Evolutionary conservation across 2,329 filamentous ascomycete species (phyloP).

Genomic region (Pseudocercospora macadamiae): DNA sequence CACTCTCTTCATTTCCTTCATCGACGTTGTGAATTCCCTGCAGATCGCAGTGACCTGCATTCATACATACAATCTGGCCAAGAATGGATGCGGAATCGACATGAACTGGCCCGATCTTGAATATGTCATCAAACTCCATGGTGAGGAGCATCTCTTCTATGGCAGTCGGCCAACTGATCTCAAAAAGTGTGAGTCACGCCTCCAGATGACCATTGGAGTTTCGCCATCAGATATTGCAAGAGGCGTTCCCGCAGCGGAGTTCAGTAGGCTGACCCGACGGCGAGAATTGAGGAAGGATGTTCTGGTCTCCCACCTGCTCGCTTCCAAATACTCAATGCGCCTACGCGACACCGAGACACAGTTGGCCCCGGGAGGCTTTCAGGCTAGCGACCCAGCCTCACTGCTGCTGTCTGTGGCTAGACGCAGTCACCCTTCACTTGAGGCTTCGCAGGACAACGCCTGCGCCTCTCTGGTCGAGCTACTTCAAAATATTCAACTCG

Average conservation of each 20-base stretch:
- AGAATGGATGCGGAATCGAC: not conserved
- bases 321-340: not conserved
- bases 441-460: not conserved
- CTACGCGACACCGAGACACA: too few relatives aligned
- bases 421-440: not conserved
- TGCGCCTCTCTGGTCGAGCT: not conserved
- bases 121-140: not conserved
- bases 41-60: not conserved
- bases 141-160: conserved; percentile 2
- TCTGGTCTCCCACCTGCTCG: not conserved
- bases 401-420: not conserved
- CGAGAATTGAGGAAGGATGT: not conserved
- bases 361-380: not conserved
- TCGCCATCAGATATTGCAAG: not conserved
- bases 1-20: not conserved
- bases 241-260: not conserved
- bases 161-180: not conserved
- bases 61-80: not conserved
- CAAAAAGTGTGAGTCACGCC: not conserved
- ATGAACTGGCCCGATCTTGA: conserved; percentile 4
- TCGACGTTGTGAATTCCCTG: not conserved
- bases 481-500: not conserved
- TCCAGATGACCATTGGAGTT: not conserved
- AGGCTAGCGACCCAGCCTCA: not conserved
- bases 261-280: not conserved